Evolutionary conservation across 2,329 filamentous ascomycete genomes (phyloP).

Genomic region (Cadophora malorum): DNA sequence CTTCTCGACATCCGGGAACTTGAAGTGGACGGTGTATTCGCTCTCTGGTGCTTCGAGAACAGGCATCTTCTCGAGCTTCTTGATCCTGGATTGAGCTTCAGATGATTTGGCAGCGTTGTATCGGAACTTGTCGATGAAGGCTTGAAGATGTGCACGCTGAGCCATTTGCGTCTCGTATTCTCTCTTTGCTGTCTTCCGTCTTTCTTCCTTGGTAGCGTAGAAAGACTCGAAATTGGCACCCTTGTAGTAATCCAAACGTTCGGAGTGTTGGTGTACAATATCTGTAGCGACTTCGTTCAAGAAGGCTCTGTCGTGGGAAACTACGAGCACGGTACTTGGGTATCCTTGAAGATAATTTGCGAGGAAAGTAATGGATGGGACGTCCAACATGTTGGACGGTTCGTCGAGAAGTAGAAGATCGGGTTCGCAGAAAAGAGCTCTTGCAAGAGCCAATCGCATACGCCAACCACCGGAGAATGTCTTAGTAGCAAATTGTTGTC

Average conservation of each 20-base stretch:
- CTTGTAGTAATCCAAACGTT: slow-evolving; percentile 97
- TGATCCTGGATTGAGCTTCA: slow-evolving; percentile 97
- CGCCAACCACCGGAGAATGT: slow-evolving; percentile 99
- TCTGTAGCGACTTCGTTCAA: slow-evolving; percentile 99
- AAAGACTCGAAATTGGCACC: slow-evolving; percentile 97
- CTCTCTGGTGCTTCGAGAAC: slow-evolving; percentile 87
- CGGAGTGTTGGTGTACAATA: slow-evolving; percentile 97
- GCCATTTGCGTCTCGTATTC: slow-evolving; percentile 99
- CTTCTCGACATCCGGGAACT: slow-evolving; percentile 97
- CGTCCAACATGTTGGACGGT: slow-evolving; percentile 99
- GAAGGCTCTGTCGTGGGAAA: slow-evolving; percentile 98
- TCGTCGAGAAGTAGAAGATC: slow-evolving; percentile 96
- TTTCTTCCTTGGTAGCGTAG: slow-evolving; percentile 96
- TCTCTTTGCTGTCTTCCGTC: slow-evolving; percentile 92
- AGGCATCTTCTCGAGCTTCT: slow-evolving; percentile 98
- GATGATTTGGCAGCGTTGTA: slow-evolving; percentile 99
- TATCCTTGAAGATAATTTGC: slow-evolving; percentile 94
- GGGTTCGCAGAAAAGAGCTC: slow-evolving; percentile 97
- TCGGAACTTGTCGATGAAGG: slow-evolving; percentile 99
- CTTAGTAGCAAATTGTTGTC: slow-evolving; percentile 91
- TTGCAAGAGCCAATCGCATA: slow-evolving; percentile 93
- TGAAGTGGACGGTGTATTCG: slow-evolving; percentile 96
- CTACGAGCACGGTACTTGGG: slow-evolving; percentile 92
- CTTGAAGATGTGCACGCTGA: slow-evolving; percentile 89
- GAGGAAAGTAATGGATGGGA: slow-evolving; percentile 98